Evolutionary conservation across 2,329 filamentous ascomycete species (phyloP), one percentile per base, ranked within the genome.

Genomic region (Coniella lustricola): DNA sequence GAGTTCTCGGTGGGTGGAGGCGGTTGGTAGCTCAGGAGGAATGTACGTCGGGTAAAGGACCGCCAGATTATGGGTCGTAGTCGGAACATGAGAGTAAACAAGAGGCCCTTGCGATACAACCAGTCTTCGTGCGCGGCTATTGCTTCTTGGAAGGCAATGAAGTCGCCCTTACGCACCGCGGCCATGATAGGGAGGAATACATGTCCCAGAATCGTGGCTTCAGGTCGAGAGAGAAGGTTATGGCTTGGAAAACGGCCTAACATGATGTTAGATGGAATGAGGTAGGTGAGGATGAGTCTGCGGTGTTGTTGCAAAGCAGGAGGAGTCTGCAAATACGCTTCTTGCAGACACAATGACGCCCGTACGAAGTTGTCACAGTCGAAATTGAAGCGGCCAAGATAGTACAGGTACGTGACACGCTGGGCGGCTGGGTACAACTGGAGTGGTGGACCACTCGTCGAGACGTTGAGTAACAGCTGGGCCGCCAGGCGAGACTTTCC

Each of bases 351-450:
- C 42, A 81, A 72, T 45, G 84, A 80, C 0, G 90, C 89, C 21
- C 86, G 82, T 53, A 79, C 81, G 65, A 89, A 95, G 62, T 95
- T 84, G 56, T 82, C 85, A 64, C 88, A 90, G 54, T 87, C 82
- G 63, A 95, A 89, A 60, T 90, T 82, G 67, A 91, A 96, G 50
- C 90, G 84, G 16, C 91, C 91, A 5, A 97, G 82, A 62, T 95
- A 95, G 69, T 95, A 96, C 13, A 97, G 82, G 59, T 90, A 97
- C 3, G 90, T 95, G 44, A 95, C 89, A 42, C 90, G 81, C 62
- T 97, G 87, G 5, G 85, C 79, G 18, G 87, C 88, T 2, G 90
- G 89, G 60, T 94, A 97, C 44, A 87, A 78, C 1, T 79, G 75
- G 12, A 97, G 70, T 0, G 89, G 87, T 1, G 90, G 90, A 0